Base-by-base conservation (phyloP, 2,329 filamentous ascomycete species). In the Myrmaecium sp. region DNA sequence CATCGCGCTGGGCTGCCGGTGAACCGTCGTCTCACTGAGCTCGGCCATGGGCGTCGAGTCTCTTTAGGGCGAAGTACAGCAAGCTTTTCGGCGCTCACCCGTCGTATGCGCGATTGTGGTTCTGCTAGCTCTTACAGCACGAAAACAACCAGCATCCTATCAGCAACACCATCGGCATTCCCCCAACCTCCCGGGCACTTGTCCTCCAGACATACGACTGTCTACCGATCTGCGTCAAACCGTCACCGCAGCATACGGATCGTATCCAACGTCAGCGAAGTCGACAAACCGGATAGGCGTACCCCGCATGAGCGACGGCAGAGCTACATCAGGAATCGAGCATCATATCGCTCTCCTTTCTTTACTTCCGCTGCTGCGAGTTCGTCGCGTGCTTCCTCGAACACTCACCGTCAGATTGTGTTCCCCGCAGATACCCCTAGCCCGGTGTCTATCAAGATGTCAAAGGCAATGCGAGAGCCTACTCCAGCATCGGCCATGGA, bases 291-390 rank as follows among this genome's bases (percentile, higher is more conserved):
- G 3, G 55, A 58, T 29, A 38, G 39, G 4, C 40, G 54, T 5
- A 42, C 51, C 2, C 29, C 56, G 4, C 42, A 52, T 19, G 51
- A 56, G 17, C 55, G 53, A 30, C 47, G 56, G 5, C 43, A 48
- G 26, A 56, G 51, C 9, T 58, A 51, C 35, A 52, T 58, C 22
- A 39, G 47, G 10, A 53, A 58, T 30, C 47, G 56, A 18, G 50
- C 49, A 2, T 48, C 47, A 11, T 47, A 42, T 8, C 45, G 42
- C 17, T 42, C 47, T 9, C 49, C 54, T 4, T 49, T 59, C 18
- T 58, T 59, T 30, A n/a, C n/a, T n/a, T n/a, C n/a, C n/a, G 44
- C 47, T 4, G 47, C 48, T 21, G 41, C 36, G 9, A 36, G 34
- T 8, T 39, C 36, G 4, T 39, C 40, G n/a, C 40, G 46, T 11